Evolutionary conservation across 306 rosid species (phyloP).

Genomic region (Herpetospermum pedunculosum): DNA sequence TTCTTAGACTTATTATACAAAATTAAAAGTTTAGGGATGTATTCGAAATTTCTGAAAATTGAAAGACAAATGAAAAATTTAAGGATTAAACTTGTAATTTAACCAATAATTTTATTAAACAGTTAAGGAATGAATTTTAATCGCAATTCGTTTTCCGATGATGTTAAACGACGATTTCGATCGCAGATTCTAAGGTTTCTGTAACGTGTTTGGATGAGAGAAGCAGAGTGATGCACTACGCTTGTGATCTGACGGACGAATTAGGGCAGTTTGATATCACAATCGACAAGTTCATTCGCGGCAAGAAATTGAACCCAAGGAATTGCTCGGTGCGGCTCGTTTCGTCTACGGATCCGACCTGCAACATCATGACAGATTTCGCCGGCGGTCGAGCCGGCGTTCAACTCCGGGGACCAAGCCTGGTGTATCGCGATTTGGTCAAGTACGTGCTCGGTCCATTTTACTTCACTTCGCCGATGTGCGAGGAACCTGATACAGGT

Average conservation of each 20-base stretch:
- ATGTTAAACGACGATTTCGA: not conserved
- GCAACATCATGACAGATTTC: slow-evolving; percentile 56
- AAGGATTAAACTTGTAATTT: too few relatives aligned
- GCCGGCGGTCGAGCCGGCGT: slow-evolving; percentile 51
- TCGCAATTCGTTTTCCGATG: not conserved
- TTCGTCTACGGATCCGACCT: slow-evolving; percentile 57
- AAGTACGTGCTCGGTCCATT: slow-evolving; percentile 35
- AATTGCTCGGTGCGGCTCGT: slow-evolving; percentile 50
- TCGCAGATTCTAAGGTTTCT: slow-evolving; percentile 51
- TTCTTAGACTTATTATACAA: too few relatives aligned
- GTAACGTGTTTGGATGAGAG: slow-evolving; percentile 64
- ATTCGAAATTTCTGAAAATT: too few relatives aligned
- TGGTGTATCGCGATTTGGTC: slow-evolving; percentile 30
- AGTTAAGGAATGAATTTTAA: too few relatives aligned
- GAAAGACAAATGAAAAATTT: too few relatives aligned
- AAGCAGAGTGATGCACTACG: slow-evolving; percentile 38
- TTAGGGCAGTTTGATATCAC: slow-evolving; percentile 41
- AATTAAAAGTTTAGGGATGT: too few relatives aligned
- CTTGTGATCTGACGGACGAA: slow-evolving; percentile 61
- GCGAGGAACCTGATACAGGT: slow-evolving; percentile 42
- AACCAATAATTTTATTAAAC: too few relatives aligned
- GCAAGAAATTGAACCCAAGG: slow-evolving; percentile 37
- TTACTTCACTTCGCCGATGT: slow-evolving; percentile 58
- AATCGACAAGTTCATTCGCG: slow-evolving; percentile 19
- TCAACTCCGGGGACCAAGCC: slow-evolving; percentile 31